Conservation (phyloP, 805 yeast species). For the Saccharomyces cerevisiae region DNA sequence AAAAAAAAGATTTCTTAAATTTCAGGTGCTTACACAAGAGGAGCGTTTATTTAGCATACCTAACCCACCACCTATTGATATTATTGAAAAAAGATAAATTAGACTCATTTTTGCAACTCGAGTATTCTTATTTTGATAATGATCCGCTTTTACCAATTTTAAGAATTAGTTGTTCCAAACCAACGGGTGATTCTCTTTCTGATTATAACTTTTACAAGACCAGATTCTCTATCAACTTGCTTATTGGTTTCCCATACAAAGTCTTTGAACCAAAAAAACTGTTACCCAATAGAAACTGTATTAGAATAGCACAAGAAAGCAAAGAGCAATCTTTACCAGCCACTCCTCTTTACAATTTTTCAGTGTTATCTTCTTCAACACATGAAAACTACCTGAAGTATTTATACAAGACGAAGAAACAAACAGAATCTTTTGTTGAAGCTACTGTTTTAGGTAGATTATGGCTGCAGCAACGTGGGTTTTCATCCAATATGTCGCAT, state of each 20-base stretch:
- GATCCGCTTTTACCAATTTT: conserved; percentile 73
- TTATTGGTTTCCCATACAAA: conserved; percentile 65
- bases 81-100: conserved; percentile 47
- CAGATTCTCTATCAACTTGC: conserved; percentile 60
- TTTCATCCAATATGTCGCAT: conserved; percentile 49
- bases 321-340: conserved; percentile 41
- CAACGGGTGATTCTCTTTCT: conserved; percentile 8
- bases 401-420: conserved; percentile 64
- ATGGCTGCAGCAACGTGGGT: conserved; percentile 87
- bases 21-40: conserved; percentile 86
- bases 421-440: conserved; percentile 74
- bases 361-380: conserved; percentile 61
- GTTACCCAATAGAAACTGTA: conserved; percentile 71
- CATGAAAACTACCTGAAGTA: conserved; percentile 65
- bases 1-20: conserved; percentile 82
- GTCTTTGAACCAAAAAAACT: conserved; percentile 69
- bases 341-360: conserved; percentile 82
- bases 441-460: conserved; percentile 81
- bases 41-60: conserved; percentile 73
- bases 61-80: conserved; percentile 56
- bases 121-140: conserved; percentile 65
- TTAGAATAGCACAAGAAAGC: conserved; percentile 52
- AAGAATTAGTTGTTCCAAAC: conserved; percentile 42
- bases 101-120: conserved; percentile 37
- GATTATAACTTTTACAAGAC: conserved; percentile 60